A percentile compares a stretch with the other conserved stretches of the same genome.
Evolutionary conservation across 768 basidiomycete genomes (phyloP).

Genomic region (Daedaleopsis sinensis): DNA sequence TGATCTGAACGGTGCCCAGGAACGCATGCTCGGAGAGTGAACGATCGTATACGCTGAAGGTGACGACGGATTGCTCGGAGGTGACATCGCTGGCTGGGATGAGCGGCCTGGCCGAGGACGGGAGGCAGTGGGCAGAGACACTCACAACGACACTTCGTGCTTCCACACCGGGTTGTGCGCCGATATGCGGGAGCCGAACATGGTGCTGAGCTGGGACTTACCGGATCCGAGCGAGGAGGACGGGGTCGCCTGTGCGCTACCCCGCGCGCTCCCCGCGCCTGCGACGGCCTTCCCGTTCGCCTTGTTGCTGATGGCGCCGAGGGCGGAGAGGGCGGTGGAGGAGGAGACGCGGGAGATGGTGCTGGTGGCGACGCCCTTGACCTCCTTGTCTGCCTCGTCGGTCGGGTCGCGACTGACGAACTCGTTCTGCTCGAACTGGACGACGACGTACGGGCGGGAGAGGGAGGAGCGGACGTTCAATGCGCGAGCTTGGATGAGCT

Average conservation of each 20-base stretch:
- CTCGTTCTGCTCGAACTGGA: conserved; percentile 99
- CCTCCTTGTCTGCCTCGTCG: conserved; percentile 84
- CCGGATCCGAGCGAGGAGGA: conserved; percentile 31
- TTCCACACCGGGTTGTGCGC: conserved; percentile 97
- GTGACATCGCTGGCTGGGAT: conserved; percentile 80
- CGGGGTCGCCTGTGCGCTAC: conserved; percentile 27
- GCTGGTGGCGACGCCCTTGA: conserved; percentile 73
- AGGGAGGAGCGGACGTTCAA: conserved; percentile 70
- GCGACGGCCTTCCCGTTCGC: conserved; percentile 24
- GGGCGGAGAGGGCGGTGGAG: conserved; percentile 64
- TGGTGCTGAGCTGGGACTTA: conserved; percentile 32
- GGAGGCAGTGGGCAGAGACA: conserved; percentile 20
- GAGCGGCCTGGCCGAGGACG: neutral
- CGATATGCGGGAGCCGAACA: conserved; percentile 63
- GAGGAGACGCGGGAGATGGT: conserved; percentile 56
- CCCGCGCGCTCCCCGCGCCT: conserved; percentile 17
- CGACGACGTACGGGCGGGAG: conserved; percentile 90
- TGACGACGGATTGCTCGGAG: conserved; percentile 79
- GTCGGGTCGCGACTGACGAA: conserved; percentile 93
- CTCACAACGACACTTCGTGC: conserved; percentile 97
- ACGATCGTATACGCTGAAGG: conserved; percentile 91
- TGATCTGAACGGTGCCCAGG: conserved; percentile 89
- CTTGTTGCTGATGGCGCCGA: conserved; percentile 62
- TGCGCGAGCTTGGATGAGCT: conserved; percentile 88
- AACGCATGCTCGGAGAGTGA: conserved; percentile 82